Evolutionary conservation across 805 yeast species (phyloP), one percentile per base, ranked within the genome.

Genomic region (Saccharomycopsis synnaedendra): DNA sequence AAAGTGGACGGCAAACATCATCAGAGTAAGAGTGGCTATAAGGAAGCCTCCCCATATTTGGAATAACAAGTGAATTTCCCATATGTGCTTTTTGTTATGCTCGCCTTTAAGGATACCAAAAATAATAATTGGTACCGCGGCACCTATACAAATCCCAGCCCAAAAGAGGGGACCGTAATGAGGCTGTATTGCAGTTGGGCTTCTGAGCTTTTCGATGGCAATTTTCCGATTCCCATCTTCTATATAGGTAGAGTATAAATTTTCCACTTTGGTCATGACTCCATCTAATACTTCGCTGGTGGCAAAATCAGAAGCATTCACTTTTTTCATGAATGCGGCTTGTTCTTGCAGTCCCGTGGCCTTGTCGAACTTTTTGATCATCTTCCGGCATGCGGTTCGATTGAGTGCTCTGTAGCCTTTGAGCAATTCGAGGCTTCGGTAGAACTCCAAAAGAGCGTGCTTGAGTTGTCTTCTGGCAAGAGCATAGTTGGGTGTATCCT

Each of bases 21-120:
- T 55, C 4, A 78, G 65, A 58, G 82, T 72, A n/a, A 89, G 54
- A 33, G 72, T 67, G 4, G 81, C 61, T 50, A 88, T 57, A 55
- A 87, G 74, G 62, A 87, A 88, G 1, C 97, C 97, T 5, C 82
- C 97, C 95, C 96, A 93, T 3, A 93, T 71, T 57, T 94, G 97
- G 39, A 90, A 62, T 48, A 90, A 58, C 36, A 3, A 76, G 60
- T 1, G 59, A 60, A 0, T 71, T 68, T 44, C 43, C 6, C 39
- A 30, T 6, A 40, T 36, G 32, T 4, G 49, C 51, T 0, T 67
- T 11, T 67, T 61, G 9, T 64, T 58, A 1, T 60, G 48, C 7
- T 81, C 63, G 0, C 81, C 88, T 3, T 64, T 54, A 46, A 70
- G 72, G 1, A 86, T 48, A 0, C 84, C 82, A 47, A 79, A 72